Evolutionary conservation across 2,329 filamentous ascomycete genomes (phyloP), one percentile per base, ranked within the genome.

Genomic region (Aureobasidium sp.): DNA sequence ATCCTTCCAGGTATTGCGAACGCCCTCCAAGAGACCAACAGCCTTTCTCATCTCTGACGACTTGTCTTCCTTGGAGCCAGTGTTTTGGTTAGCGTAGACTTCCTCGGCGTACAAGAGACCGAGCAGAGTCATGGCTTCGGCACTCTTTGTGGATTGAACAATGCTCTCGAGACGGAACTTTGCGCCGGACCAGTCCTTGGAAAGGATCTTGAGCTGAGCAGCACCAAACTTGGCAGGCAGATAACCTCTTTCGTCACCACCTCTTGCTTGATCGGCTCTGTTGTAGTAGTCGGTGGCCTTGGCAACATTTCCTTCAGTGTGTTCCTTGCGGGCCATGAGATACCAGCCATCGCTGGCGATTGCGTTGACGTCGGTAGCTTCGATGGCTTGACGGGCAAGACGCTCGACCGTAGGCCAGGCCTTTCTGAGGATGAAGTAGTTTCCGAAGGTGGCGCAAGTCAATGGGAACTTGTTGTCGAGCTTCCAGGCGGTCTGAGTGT

Each of bases 321-420:
- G 94, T 66, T 93, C 90, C 73, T 96, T 97, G 64, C 92, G 84
- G 31, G 91, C 94, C 44, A 97, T 84, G 9, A 97, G 78, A 75
- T 97, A 99, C 92, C 93, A 97, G 39, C 94, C 95, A 72, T 99
- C 95, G 76, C 93, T 96, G 27, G 93, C 93, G 73, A 97, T 91
- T 3, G 92, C 90, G 73, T 96, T 96, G 68, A 97, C 90, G 71
- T 99, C 94, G 2, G 94, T 97, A 69, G 90, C 88, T 70, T 97
- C 91, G 65, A 99, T 97, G 7, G 94, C 92, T 73, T 94, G 94
- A 72, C 92, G 89, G 8, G 93, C 90, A 20, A 99, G 81, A 22
- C 87, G 86, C 67, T 97, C 91, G 11, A 94, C 91, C 64, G 91
- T 91, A 27, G 84, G 77, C 75, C 91, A 88, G 9, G 86, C 85